Evolutionary conservation across 768 basidiomycete genomes (phyloP).

Genomic region (Galerina marginata): DNA sequence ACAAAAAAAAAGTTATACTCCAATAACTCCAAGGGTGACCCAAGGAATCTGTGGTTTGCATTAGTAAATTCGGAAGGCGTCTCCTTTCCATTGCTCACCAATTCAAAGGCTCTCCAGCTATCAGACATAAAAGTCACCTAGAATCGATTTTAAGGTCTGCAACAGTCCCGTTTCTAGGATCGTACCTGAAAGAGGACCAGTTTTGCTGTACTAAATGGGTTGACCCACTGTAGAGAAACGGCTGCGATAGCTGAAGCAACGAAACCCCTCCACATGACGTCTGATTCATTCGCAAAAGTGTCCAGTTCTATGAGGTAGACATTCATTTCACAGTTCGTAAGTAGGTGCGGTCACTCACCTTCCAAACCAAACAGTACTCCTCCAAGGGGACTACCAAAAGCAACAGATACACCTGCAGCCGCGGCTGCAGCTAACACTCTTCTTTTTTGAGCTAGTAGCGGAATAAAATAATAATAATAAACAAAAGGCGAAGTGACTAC

Average conservation of each 20-base stretch:
- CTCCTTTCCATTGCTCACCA: constrained; percentile 46
- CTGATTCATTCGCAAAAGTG: constrained; percentile 71
- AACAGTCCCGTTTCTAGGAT: not conserved
- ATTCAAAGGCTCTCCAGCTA: constrained; percentile 74
- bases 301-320: constrained; percentile 55
- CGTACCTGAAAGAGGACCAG: constrained; percentile 78
- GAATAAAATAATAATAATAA: not conserved
- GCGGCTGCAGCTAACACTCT: constrained; percentile 84
- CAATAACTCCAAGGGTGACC: constrained; percentile 64
- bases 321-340: not conserved
- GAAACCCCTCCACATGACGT: constrained; percentile 88
- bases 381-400: constrained; percentile 87
- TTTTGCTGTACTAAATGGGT: constrained; percentile 87
- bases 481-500: constrained; percentile 35
- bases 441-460: constrained; percentile 71
- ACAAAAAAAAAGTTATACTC: constrained; percentile 41
- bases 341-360: constrained; percentile 38
- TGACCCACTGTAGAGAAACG: constrained; percentile 80
- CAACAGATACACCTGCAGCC: constrained; percentile 86
- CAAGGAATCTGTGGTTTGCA: constrained; percentile 64
- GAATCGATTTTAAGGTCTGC: not conserved
- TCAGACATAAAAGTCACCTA: constrained; percentile 64
- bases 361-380: constrained; percentile 88
- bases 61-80: not conserved
- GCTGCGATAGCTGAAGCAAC: constrained; percentile 89